Conservation (phyloP, 345 rosid species). For the Populus nigra region DNA sequence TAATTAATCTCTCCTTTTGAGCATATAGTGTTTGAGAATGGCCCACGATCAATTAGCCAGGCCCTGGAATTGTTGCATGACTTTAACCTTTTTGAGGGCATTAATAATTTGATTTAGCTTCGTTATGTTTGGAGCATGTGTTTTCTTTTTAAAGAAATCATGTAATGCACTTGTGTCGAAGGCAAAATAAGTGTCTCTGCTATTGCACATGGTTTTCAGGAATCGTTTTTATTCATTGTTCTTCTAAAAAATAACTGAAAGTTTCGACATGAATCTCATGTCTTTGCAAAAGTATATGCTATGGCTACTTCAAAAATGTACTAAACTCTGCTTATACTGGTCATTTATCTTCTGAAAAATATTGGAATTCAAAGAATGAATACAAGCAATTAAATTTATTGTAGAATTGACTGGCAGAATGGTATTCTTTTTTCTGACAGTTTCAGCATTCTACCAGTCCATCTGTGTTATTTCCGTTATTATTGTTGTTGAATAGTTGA, state of each 20-base stretch:
- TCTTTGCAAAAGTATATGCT: not conserved
- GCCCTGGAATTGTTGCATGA: not conserved
- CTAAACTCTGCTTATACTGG: not conserved
- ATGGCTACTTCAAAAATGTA: not conserved
- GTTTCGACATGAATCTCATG: not conserved
- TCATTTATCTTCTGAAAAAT: not conserved
- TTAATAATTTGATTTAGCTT: not conserved
- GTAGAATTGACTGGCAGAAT: not conserved
- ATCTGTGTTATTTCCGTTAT: not conserved
- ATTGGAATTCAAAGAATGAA: too few relatives aligned
- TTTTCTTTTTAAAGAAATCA: not conserved
- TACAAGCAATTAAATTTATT: too few relatives aligned
- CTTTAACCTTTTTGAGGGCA: not conserved
- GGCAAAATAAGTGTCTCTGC: not conserved
- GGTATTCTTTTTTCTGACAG: not conserved
- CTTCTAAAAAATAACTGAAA: not conserved
- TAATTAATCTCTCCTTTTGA: not conserved
- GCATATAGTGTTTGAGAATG: not conserved
- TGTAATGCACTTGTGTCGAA: too few relatives aligned
- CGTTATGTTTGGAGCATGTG: not conserved
- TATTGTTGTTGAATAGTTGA: too few relatives aligned
- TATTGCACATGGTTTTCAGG: not conserved
- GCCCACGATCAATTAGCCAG: not conserved
- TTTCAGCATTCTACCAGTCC: not conserved
- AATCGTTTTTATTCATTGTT: not conserved